Evolutionary conservation across 176 grass and related monocot genomes (phyloP), one percentile per base, ranked within the genome.

Genomic region (Metroxylon sagu): DNA sequence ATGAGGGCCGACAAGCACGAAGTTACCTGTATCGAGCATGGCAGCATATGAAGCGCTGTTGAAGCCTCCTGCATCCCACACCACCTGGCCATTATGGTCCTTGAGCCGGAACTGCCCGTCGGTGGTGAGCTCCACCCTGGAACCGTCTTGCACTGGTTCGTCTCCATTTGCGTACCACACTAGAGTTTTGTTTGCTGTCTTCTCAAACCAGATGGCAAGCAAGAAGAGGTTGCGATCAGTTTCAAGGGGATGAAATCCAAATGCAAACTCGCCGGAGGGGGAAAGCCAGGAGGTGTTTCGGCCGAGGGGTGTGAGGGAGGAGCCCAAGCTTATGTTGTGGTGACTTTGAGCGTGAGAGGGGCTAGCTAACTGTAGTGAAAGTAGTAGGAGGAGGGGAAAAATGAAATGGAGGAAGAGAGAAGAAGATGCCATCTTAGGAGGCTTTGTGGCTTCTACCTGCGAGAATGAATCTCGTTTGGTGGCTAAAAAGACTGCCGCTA

Each of bases 1-100:
- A 16, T 50, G 35, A 16, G 79, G n/a, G 27, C 19, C 48, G 50
- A 50, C 68, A 3, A 88, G 56, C 7, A 79, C 62, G 18, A 88
- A 83, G 50, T 83, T 83, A 16, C 79, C 79, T 4, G 67, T 65
- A 27, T 88, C 53, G 15, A 80, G 69, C 85, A 88, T 80, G 68
- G 54, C 52, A 6, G 72, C 76, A 3, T 83, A 65, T 16, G 76
- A 25, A 55, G 18, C 76, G 12, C 52, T 39, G 5, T 25, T 70
- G 29, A 63, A 28, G 25, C 16, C n/a, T 17, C 21, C 21, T 23
- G 58, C 18, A 25, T 29, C 77, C 74, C 76, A 83, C 53, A 71
- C 31, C 52, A 53, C 56, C 28, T 17, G 53, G 18, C 51, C 52
- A 0, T 66, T 17, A 3, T 70, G 48, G 29, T 88, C 71, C 15